Base-by-base conservation (phyloP, 805 yeast species). In the Torulaspora quercuum region DNA sequence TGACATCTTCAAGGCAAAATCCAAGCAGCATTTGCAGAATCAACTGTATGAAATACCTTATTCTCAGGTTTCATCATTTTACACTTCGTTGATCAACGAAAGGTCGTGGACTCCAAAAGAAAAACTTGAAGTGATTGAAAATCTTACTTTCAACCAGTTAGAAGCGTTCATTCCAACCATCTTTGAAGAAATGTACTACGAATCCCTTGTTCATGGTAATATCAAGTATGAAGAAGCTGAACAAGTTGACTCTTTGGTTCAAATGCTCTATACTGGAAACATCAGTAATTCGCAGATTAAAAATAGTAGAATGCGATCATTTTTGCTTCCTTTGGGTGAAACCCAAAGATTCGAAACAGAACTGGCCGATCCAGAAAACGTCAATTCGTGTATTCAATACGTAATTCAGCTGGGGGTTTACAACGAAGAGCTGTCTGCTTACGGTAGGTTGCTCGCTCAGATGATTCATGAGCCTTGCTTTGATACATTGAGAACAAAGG, bases 401-500 rank as follows among this genome's bases (percentile, higher is more conserved):
- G 78, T 75, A 44, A 66, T 80, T 29, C 95, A 87, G 59, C 59
- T 86, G 23, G 87, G 83, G 9, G 49, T 68, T 42, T 68, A 82
- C 61, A 36, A 52, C n/a, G 62, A 58, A 29, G 49, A 60, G 5
- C 49, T 56, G 19, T 64, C 77, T 29, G 73, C 79, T 0, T 53
- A 73, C 37, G 70, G 82, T 8, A 86, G 81, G 33, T 63, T 90
- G 35, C 61, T 86, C 30, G 75, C 82, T 0, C 90, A 84, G 44
- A 72, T 88, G 45, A 67, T 82, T 33, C 77, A 75, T 48, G 97
- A 90, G 57, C 97, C 96, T 4, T 83, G 90, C 40, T 92, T 90
- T 63, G 81, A 86, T 54, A 83, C 83, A 45, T 70, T 90, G 40
- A 75, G 98, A 61, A 90, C 98, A 5, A 82, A 86, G 51, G 97